Base-by-base conservation (phyloP, 257 asterid genomes). In the Capsicum rhomboideum region DNA sequence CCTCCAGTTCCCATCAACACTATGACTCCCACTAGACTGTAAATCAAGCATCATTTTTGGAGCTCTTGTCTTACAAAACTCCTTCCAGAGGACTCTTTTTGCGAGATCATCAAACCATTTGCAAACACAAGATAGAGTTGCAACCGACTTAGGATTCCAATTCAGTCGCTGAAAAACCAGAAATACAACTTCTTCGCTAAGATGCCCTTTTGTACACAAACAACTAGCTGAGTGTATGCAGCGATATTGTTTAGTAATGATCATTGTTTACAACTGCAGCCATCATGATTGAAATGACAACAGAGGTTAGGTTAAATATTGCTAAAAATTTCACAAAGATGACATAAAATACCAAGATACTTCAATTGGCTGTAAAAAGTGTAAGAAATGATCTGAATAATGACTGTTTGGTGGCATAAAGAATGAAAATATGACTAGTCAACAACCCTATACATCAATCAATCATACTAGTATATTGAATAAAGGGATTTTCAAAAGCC, bases 81-180 rank as follows among this genome's bases (percentile, higher is more conserved):
- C 98, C 82, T 94, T 96, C 98, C 99, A 96, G 8, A 96, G 95
- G 44, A 93, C 90, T 34, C 98, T 93, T 84, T 93, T 94, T 71
- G 98, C 97, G 10, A 94, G 94, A 85, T 96, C 99, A 42, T 96
- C 97, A 72, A 96, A 94, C 99, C 99, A 96, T 92, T 96, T 96
- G 91, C 98, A 94, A 4, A 87, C 88, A 83, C 97, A 92, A 63
- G 99, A 94, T 75, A 96, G 92, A 17, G 95, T 56, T 11, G 98
- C 97, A 40, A 94, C 90, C 56, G 89, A 56, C 88, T 93, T 93
- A 0, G 99, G 99, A 84, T 94, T 94, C 98, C 98, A 96, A 54
- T 94, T 91, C 66, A 93, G 84, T 18, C 86, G 93, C 89, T 92
- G 90, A 53, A 96, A 94, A 31, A 96, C 91, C 82, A 96, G 86